Evolutionary conservation across 345 rosid species (phyloP), one percentile per base, ranked within the genome.

Genomic region (Lagerstroemia speciosa): DNA sequence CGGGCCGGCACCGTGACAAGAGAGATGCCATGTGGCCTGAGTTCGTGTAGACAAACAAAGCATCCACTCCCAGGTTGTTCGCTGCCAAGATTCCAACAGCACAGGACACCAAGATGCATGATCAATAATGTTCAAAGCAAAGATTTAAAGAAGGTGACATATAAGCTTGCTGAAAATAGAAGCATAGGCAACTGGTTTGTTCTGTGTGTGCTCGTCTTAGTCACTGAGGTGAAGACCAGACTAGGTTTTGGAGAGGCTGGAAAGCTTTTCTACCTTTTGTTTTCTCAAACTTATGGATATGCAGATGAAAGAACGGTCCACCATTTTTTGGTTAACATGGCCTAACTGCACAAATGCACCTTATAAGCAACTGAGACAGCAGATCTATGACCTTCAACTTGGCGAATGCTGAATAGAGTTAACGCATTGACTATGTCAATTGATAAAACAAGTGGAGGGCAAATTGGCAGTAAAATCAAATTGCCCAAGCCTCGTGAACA

Each of bases 11-110:
- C 17, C 98, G 83, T 4, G 98, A 94, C 65, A 94, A 78, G 43
- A 94, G 84, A 63, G 96, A 88, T 26, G 99, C 97, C 97, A 91
- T 94, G 83, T 94, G 96, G 61, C 99, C 96, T 6, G 80, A 80
- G 73, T 78, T 91, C 15, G 99, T 94, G 84, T 91, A 94, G 34
- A 94, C 99, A 77, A 94, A 94, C 66, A 91, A 81, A 0, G 99
- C 99, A 32, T 94, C 99, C 69, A 87, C 97, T 76, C 73, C 96
- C 58, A 94, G 83, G 74, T 94, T 91, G 85, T 91, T 94, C 9
- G 99, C 99, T 94, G 90, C 79, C 79, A 82, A 73, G 3, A 58
- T 27, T 30, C 11, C 34, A 58, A 58, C 65, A 70, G 41, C 48
- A 73, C 75, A 66, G 30, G 48, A 30, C 71, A 34, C 67, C 8